These are phyloP conservation scores for Rhizopogon vesiculosus DNA, from an alignment of 768 basidiomycete genomes.

Conservation along the genomic window DNA sequence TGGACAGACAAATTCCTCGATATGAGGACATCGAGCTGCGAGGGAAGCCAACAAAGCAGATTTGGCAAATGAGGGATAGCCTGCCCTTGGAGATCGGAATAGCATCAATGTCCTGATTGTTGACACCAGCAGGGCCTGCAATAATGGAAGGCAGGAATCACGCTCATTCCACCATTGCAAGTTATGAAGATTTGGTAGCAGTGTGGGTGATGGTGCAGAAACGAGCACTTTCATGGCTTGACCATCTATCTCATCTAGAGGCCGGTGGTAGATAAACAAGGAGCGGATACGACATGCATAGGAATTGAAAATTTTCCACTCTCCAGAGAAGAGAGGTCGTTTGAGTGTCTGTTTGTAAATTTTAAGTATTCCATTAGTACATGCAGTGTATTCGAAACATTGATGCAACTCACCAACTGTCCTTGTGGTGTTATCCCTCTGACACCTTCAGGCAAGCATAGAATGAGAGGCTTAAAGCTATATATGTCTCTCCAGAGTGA, in stretches of 20 bases:
- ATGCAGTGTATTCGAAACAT: too few relatives aligned
- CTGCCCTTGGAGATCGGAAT: too few relatives aligned
- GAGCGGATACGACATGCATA: neutral
- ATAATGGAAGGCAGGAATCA: neutral
- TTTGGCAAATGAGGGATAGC: neutral
- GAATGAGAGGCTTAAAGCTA: neutral
- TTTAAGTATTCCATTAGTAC: neutral
- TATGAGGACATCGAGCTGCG: neutral
- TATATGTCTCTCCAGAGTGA: neutral
- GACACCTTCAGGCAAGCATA: neutral
- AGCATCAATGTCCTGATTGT: neutral
- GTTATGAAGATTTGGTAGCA: neutral
- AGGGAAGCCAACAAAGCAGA: neutral
- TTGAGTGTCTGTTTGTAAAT: neutral
- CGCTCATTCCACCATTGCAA: neutral
- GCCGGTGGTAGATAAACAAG: accelerated
- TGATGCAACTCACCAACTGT: neutral
- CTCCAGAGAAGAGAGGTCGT: neutral
- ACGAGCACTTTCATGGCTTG: neutral
- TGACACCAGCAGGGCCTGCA: neutral
- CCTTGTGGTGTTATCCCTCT: too few relatives aligned
- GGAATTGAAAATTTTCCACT: neutral
- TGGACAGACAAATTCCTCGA: neutral
- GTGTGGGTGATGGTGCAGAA: neutral
- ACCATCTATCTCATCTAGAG: neutral